Evolutionary conservation across 1,284 basidiomycete species (phyloP).

Genomic region (Lignosus rhinocerotis): DNA sequence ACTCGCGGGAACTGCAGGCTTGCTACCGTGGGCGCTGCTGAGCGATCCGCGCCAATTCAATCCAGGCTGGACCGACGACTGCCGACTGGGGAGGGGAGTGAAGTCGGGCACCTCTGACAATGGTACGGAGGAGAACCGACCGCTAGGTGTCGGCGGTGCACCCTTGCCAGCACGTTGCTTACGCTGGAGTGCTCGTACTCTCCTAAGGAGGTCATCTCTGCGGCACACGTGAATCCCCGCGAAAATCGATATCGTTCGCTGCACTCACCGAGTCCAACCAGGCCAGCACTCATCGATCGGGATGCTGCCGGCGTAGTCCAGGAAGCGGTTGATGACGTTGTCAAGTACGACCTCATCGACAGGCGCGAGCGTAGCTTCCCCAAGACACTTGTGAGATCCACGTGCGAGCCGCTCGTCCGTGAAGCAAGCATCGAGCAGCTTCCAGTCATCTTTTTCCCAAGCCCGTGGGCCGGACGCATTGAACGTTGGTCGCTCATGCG

Average conservation of each 20-base stretch:
- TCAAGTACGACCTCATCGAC: constrained; percentile 22
- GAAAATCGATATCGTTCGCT: not conserved
- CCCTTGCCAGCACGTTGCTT: constrained; percentile 61
- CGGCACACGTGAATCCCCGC: not conserved
- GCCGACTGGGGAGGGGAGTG: constrained; percentile 40
- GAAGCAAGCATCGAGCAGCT: constrained; percentile 72
- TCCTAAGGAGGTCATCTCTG: constrained; percentile 55
- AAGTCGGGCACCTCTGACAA: constrained; percentile 50
- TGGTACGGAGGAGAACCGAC: constrained; percentile 22
- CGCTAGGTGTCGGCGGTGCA: constrained; percentile 49
- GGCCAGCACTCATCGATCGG: constrained; percentile 19
- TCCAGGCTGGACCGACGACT: constrained; percentile 22
- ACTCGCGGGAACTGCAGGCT: constrained; percentile 34
- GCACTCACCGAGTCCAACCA: constrained; percentile 53
- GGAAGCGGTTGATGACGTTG: constrained; percentile 19
- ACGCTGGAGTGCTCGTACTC: constrained; percentile 57
- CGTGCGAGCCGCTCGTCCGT: constrained; percentile 60
- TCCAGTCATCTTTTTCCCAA: constrained; percentile 77
- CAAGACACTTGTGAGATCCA: constrained; percentile 35
- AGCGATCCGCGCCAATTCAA: constrained; percentile 7
- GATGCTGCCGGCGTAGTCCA: constrained; percentile 17
- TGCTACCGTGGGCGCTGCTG: constrained; percentile 7
- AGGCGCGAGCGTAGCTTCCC: constrained; percentile 16
- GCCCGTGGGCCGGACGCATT: constrained; percentile 29
- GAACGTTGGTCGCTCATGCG: constrained; percentile 13